Conservation (phyloP, 176 grass and related monocot genomes). For the Oryza glaberrima region DNA sequence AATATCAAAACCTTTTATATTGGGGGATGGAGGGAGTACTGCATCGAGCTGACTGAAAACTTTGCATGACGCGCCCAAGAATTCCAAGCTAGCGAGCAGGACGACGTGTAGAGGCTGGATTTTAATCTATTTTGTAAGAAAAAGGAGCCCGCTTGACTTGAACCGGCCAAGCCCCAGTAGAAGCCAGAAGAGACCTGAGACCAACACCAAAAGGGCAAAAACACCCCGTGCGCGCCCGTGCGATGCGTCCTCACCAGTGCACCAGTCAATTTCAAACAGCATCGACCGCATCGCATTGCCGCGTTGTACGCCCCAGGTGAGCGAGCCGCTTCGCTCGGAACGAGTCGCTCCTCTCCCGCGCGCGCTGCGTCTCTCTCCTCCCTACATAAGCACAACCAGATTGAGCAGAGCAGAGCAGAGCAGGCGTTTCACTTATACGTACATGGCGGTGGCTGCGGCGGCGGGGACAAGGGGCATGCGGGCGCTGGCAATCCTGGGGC, state of each 20-base stretch:
- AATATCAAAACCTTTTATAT: too few relatives aligned
- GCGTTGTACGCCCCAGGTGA: neutral
- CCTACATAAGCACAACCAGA: neutral
- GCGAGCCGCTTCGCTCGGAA: neutral
- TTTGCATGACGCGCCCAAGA: neutral
- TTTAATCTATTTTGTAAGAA: too few relatives aligned
- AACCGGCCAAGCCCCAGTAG: constrained; percentile 10
- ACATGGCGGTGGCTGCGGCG: neutral
- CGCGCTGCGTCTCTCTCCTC: too few relatives aligned
- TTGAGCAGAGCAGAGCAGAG: neutral
- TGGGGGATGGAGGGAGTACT: too few relatives aligned
- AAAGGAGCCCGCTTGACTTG: constrained; percentile 5
- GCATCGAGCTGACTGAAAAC: too few relatives aligned
- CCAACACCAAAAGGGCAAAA: neutral
- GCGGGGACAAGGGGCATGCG: constrained; percentile 37
- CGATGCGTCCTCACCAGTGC: too few relatives aligned
- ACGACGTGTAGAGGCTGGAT: neutral
- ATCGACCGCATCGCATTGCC: neutral
- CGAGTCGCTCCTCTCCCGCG: neutral
- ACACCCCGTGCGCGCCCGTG: too few relatives aligned
- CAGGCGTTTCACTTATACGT: neutral
- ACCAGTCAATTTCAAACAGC: neutral
- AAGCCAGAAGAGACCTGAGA: neutral
- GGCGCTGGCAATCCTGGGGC: constrained; percentile 44
- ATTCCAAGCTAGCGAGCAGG: neutral